Conservation (phyloP, 202 grass and related monocot genomes). For the Carex arenaria region DNA sequence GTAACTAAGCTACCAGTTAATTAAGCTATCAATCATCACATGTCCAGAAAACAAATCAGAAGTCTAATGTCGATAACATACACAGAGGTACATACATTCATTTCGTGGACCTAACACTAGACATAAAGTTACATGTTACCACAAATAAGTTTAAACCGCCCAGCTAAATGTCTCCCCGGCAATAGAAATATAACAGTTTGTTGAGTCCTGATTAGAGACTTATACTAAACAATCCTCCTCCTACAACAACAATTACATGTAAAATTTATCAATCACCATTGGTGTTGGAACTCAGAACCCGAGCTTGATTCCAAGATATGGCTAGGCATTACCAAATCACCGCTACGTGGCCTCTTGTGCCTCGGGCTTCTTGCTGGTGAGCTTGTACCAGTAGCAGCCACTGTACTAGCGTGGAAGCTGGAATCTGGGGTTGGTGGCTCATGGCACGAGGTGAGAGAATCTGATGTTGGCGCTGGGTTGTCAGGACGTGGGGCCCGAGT, state of each 20-base stretch:
- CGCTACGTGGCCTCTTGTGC: conserved; percentile 41
- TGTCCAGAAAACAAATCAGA: neutral
- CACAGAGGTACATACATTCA: neutral
- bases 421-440: conserved; percentile 80
- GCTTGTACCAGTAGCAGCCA: conserved; percentile 1
- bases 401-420: conserved; percentile 30
- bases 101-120: neutral
- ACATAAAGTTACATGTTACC: conserved; percentile 8
- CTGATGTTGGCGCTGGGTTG: conserved; percentile 43
- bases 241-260: conserved; percentile 3
- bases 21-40: neutral
- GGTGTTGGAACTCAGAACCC: conserved; percentile 63
- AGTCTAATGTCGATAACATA: conserved; percentile 9
- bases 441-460: conserved; percentile 32
- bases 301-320: conserved; percentile 86
- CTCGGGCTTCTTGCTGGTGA: conserved; percentile 49
- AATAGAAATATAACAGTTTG: conserved; percentile 2
- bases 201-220: conserved; percentile 17
- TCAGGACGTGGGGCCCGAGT: conserved; percentile 33
- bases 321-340: conserved; percentile 37
- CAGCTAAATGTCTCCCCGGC: neutral
- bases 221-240: neutral
- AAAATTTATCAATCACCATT: conserved; percentile 17
- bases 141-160: conserved; percentile 5
- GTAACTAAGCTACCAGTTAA: neutral